Base-by-base conservation (phyloP, 305 asterid genomes). In the Plantago rigida region DNA sequence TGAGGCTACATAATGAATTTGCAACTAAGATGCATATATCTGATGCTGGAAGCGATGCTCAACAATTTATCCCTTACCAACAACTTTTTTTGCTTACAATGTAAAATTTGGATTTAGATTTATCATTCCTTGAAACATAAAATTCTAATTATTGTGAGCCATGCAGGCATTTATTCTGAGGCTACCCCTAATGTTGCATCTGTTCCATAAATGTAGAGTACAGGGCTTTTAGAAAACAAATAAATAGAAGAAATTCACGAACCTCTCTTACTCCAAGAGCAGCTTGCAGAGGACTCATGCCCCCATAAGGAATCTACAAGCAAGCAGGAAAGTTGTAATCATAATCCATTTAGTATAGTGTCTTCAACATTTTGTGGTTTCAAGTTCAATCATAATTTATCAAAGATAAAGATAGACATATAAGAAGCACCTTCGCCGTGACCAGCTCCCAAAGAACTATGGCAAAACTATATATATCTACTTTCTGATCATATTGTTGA, bases 371-470 rank as follows among this genome's bases (percentile, higher is more conserved):
- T 56, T 46, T 22, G 59, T 45, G 51, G 58, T 59, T 28, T 41
- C 62, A 59, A 51, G 61, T 44, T 57, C 44, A 56, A 68, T 63
- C 56, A 69, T 63, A 52, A 64, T 48, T 26, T 34, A 47, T 63
- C 17, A 29, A 36, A 36, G 44, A 36, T 36, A 36, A 6, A 48
- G 26, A 62, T n/a, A 67, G 39, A 17, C 5, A 47, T 12, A n/a
- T 49, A 14, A 47, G 62, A 52, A 67, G 59, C 50, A 88, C 98
- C 96, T 86, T 86, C 15, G 91, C 84, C 1, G 95, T 86, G 64
- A 79, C 77, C 59, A 91, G 85, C 90, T 91, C 98, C 98, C 98
- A 88, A 65, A 91, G 85, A 62, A 88, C 96, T 73, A 91, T 84
- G 24, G 89, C 93, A 73, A 86, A 91, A 70, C 96, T 91, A 78